Base-by-base conservation (phyloP, 192 early-diverging fungal species). In the Entophlyctis helioformis region DNA sequence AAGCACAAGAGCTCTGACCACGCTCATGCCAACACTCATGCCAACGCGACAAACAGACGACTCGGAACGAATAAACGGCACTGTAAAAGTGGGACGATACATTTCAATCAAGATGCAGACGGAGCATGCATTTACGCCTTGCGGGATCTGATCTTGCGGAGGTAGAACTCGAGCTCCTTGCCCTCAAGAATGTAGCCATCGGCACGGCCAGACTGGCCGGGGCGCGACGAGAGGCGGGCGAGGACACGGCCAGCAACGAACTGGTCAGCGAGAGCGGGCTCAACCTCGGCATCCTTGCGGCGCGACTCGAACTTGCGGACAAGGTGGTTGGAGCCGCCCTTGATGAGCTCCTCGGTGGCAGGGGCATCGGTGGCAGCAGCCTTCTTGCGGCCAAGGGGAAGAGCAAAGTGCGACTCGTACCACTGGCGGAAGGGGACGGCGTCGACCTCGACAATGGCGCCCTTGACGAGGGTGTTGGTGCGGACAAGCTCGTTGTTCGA, bases 401-500 rank as follows among this genome's bases (percentile, higher is more conserved):
- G 54, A 53, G 85, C 95, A 67, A 95, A 98, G 84, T 95, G 91
- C 56, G 84, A 69, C 73, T 98, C 95, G 76, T 89, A 96, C 92
- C 92, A 98, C 67, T 98, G 92, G 59, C 92, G 84, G 90, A 96
- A 98, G 45, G 95, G 95, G 50, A 91, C 88, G 50, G 92, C 95
- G 73, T 98, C 95, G 54, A 98, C 85, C 68, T 98, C 89, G 50
- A 98, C 81, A 51, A 98, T 86, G 55, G 54, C 51, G 38, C 91
- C 88, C 86, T 98, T 98, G 41, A 98, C 95, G 34, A 98, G 76
- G 42, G 95, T 98, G 83, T 91, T 91, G 73, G 95, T 98, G 64
- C 95, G 91, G 71, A 98, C 95, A 60, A 98, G 79, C 77, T 98
- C 95, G 85, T 98, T 98, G 89, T 96, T 96, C 71, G 95, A 91